These are phyloP conservation scores for Datura wrightii DNA, from an alignment of 257 asterid genomes.

Conservation along the genomic window DNA sequence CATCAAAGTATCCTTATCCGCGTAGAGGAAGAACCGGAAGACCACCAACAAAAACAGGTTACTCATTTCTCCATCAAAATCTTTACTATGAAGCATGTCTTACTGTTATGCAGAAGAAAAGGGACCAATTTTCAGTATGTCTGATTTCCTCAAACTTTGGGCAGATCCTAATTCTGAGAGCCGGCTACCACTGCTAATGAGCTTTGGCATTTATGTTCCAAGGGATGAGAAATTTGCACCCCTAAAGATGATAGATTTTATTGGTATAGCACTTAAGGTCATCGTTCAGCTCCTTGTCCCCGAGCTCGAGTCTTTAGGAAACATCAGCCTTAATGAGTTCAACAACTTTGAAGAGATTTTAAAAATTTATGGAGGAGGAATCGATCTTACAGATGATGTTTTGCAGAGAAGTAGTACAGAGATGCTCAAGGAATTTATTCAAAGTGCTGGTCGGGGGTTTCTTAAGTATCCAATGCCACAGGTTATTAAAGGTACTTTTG, in stretches of 20 bases:
- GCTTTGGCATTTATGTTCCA: conserved; percentile 67
- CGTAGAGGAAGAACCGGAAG: conserved; percentile 86
- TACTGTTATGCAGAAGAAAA: no score
- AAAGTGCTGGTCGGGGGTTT: conserved; percentile 51
- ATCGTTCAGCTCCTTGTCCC: conserved; percentile 63
- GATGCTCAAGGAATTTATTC: conserved; percentile 55
- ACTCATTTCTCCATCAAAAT: background rate
- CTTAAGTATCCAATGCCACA: conserved; percentile 66
- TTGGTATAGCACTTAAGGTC: conserved; percentile 57
- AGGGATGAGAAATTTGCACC: conserved; percentile 71
- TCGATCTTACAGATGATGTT: conserved; percentile 48
- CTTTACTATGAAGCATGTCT: background rate
- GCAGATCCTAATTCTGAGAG: conserved; percentile 63
- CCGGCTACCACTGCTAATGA: conserved; percentile 49
- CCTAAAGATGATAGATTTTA: conserved; percentile 62
- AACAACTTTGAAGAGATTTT: conserved; percentile 54
- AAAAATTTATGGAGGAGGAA: conserved; percentile 55
- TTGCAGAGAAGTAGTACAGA: conserved; percentile 42
- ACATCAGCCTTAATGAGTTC: conserved; percentile 53
- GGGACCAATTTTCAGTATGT: background rate
- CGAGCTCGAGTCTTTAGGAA: conserved; percentile 47
- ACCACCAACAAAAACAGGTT: conserved; percentile 62
- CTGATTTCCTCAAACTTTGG: conserved; percentile 14
- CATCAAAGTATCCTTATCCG: conserved; percentile 52
- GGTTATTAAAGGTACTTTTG: conserved; percentile 56